phyloP scores from a whole-genome alignment of 2,329 filamentous ascomycete species.

The Phyllachora maydis region DNA sequence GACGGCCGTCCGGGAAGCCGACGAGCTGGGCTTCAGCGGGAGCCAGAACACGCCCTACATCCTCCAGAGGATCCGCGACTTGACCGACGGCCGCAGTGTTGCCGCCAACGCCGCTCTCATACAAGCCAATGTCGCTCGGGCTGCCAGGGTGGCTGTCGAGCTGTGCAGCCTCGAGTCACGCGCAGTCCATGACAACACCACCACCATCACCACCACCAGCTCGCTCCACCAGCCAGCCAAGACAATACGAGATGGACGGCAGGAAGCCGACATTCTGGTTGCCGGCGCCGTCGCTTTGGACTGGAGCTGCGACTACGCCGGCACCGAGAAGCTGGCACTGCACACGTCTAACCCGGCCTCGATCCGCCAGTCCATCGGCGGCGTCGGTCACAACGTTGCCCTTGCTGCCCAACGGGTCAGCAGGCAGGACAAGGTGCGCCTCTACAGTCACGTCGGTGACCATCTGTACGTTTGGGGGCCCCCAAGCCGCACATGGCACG shows the following conservation, averaged over 20 bases:
- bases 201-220: too few relatives aligned
- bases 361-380: conserved; percentile 70
- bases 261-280: conserved; percentile 47
- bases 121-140: conserved; percentile 28
- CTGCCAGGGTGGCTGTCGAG: conserved; percentile 31
- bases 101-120: conserved; percentile 50
- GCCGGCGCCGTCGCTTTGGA: conserved; percentile 84
- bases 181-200: too few relatives aligned
- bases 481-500: too few relatives aligned
- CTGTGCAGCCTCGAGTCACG: conserved; percentile 26
- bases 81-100: conserved; percentile 53
- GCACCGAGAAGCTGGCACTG: conserved; percentile 22
- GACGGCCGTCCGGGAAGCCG: conserved; percentile 43
- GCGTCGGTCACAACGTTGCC: conserved; percentile 83
- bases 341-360: conserved; percentile 73
- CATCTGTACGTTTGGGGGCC: conserved; percentile 53
- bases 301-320: conserved; percentile 56
- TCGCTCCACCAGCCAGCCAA: too few relatives aligned
- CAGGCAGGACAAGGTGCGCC: conserved; percentile 36
- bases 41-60: conserved; percentile 74
- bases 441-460: conserved; percentile 66
- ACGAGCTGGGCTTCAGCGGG: conserved; percentile 45
- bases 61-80: conserved; percentile 54
- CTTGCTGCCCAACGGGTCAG: conserved; percentile 55
- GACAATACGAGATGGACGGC: too few relatives aligned